phyloP scores from a whole-genome alignment of 176 grass and related monocot genomes.

The Guadua angustifolia region DNA sequence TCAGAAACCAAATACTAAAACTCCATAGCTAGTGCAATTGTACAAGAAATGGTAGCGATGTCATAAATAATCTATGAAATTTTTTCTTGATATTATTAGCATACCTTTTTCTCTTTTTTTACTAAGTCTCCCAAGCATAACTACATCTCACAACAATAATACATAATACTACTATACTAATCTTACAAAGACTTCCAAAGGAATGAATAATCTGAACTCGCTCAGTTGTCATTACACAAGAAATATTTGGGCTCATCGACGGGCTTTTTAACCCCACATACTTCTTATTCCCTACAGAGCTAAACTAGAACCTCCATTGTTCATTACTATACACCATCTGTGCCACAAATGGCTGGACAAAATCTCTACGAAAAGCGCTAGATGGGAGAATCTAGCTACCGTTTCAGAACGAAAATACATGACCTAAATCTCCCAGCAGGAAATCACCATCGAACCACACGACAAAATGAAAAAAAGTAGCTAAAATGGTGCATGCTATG shows the following conservation, averaged over 20 bases:
- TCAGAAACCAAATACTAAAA: neutral
- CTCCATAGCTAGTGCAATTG: neutral
- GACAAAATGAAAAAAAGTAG: too few relatives aligned
- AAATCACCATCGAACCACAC: neutral
- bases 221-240: neutral
- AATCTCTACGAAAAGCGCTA: neutral
- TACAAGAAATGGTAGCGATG: neutral
- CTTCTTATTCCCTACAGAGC: neutral
- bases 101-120: too few relatives aligned
- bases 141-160: neutral
- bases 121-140: neutral
- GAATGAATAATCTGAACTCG: neutral
- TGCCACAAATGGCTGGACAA: neutral
- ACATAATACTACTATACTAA: neutral
- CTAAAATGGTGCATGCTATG: neutral
- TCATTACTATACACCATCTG: neutral
- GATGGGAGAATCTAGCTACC: neutral
- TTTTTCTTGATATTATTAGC: too few relatives aligned
- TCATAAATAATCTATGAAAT: too few relatives aligned
- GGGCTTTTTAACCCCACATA: neutral
- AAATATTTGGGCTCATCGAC: neutral
- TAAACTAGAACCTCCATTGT: neutral
- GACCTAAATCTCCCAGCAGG: constrained; percentile 13
- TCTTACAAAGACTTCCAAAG: neutral
- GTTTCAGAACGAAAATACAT: neutral